A percentile compares a stretch with the other conserved stretches of the same genome.
Conservation (phyloP, 2,329 filamentous ascomycete genomes). For the Ampelomyces quisqualis region DNA sequence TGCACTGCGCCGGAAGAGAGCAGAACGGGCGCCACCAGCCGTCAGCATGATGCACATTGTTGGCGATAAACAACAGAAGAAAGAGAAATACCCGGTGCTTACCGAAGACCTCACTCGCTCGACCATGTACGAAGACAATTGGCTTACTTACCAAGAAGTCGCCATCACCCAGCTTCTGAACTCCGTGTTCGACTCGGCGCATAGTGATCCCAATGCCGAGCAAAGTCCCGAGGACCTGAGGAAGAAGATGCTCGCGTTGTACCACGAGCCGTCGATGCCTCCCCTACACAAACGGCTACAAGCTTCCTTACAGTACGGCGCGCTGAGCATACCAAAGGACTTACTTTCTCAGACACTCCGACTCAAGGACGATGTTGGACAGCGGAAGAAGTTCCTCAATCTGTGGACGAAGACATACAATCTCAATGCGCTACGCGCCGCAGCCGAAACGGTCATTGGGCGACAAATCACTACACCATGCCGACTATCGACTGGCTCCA, state of each 20-base stretch:
- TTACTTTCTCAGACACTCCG: conserved; percentile 49
- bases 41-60: conserved; percentile 38
- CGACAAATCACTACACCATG: conserved; percentile 48
- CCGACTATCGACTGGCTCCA: conserved; percentile 41
- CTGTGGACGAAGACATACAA: conserved; percentile 62
- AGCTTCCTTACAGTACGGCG: conserved; percentile 59
- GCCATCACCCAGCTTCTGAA: conserved; percentile 63
- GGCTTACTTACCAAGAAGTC: conserved; percentile 63
- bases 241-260: conserved; percentile 54
- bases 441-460: conserved; percentile 61
- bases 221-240: conserved; percentile 44
- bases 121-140: conserved; percentile 63
- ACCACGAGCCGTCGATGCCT: conserved; percentile 55
- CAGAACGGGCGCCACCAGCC: conserved; percentile 30
- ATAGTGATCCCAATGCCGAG: conserved; percentile 27
- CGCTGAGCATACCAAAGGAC: conserved; percentile 58
- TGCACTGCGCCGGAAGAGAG: conserved; percentile 30
- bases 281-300: conserved; percentile 59
- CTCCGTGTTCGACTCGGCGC: conserved; percentile 51
- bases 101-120: conserved; percentile 56
- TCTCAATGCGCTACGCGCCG: conserved; percentile 51
- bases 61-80: conserved; percentile 28
- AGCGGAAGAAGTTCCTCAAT: conserved; percentile 58
- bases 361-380: conserved; percentile 58
- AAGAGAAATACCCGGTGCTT: conserved; percentile 54